A percentile compares a stretch with the other conserved stretches of the same genome.
These are phyloP conservation scores for Schwanniomyces sp. DNA, from an alignment of 805 yeast genomes.

Conservation along the genomic window DNA sequence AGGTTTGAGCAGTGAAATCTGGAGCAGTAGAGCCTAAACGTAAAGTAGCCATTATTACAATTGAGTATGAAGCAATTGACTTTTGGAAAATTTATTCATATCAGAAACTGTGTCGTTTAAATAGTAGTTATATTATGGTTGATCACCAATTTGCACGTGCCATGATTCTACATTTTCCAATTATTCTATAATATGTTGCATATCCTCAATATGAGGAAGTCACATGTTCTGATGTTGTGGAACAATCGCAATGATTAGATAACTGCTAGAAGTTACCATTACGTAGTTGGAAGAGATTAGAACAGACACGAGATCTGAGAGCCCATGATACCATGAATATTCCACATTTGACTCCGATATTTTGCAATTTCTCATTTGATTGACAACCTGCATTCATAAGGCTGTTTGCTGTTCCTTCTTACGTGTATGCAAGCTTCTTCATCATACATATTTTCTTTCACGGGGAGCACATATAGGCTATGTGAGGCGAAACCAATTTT, in stretches of 20 bases:
- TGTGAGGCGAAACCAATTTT: no score
- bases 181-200: not conserved
- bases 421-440: no score
- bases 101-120: not conserved
- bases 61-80: not conserved
- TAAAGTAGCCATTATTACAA: constrained; percentile 18
- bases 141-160: constrained; percentile 23
- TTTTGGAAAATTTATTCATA: not conserved
- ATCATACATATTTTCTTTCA: no score
- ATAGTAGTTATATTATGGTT: not conserved
- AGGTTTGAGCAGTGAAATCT: constrained; percentile 79
- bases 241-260: not conserved
- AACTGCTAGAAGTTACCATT: not conserved
- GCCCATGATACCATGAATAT: no score
- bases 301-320: no score
- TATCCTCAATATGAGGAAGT: not conserved
- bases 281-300: not conserved
- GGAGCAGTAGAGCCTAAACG: constrained; percentile 88
- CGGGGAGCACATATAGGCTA: no score
- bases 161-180: constrained; percentile 8
- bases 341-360: no score
- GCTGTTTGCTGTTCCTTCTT: no score
- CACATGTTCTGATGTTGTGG: not conserved
- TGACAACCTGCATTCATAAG: no score
- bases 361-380: no score